Evolutionary conservation across 441 rosid species (phyloP).

Genomic region (Capsella rubella): DNA sequence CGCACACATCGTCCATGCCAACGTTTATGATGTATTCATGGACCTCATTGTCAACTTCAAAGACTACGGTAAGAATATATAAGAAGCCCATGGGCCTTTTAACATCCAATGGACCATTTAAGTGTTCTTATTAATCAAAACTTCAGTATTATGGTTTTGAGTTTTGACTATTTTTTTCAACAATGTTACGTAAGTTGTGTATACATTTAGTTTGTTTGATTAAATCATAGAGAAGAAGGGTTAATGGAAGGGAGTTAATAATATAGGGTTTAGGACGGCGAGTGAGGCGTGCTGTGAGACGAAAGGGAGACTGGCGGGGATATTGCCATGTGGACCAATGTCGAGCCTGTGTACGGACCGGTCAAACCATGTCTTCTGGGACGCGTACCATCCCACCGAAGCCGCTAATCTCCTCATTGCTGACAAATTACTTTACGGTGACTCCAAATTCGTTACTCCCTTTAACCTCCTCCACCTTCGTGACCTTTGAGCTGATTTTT

Average conservation of each 20-base stretch:
- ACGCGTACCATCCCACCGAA: conserved; percentile 90
- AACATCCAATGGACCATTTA: neutral
- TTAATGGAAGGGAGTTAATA: too few species aligned
- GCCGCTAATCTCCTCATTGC: conserved; percentile 84
- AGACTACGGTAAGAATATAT: conserved; percentile 58
- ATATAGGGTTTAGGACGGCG: conserved; percentile 72
- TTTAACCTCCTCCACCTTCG: conserved; percentile 77
- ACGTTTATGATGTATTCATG: conserved; percentile 76
- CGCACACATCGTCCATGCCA: conserved; percentile 68
- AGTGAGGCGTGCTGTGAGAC: conserved; percentile 84
- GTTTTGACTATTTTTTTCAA: neutral
- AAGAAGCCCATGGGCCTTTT: conserved; percentile 4
- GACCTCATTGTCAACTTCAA: conserved; percentile 75
- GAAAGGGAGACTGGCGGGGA: conserved; percentile 81
- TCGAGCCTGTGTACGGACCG: conserved; percentile 71
- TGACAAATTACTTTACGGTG: conserved; percentile 70
- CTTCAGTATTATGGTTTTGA: too few species aligned
- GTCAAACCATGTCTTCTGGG: conserved; percentile 87
- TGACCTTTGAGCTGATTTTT: conserved; percentile 44
- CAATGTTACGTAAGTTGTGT: neutral
- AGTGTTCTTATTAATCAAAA: neutral
- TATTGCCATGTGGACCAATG: conserved; percentile 88
- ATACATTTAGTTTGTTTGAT: too few species aligned
- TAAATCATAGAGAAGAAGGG: too few species aligned
- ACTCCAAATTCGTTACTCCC: conserved; percentile 58